Base-by-base conservation (phyloP, 345 rosid species). In the Carallia brachiata region DNA sequence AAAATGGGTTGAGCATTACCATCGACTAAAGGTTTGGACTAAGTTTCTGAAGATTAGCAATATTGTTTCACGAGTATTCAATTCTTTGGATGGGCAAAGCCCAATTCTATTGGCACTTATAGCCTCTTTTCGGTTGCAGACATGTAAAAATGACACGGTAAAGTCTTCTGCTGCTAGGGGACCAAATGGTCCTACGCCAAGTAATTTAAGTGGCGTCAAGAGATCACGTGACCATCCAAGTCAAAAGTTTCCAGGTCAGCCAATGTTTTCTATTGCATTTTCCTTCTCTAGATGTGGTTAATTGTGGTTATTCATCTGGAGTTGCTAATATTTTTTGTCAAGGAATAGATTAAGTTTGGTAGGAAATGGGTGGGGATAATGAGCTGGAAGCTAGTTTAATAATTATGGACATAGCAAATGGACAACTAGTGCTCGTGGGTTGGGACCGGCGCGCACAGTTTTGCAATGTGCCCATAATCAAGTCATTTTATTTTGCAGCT, bases 1-100 rank as follows among this genome's bases (percentile, higher is more conserved):
- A 70, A 89, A 75, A 61, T 88, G 97, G 97, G 88, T 92, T 62
- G 92, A 86, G 70, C 82, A 78, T 60, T 79, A 73, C 77, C 62
- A 74, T 74, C 77, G 31, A 62, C 75, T 90, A 30, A 94, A 88
- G 96, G 98, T 90, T 75, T 61, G 65, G 48, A 53, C 50, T 58
- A 44, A 40, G 70, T 13, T 65, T 58, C 65, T 36, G 68, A 15
- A 72, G 48, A 50, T 36, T 23, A 36, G 66, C 62, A 61, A 6
- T 40, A 56, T 48, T 48, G 1, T 58, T 60, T 12, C 69, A 53
- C 63, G 63, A 48, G 34, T 40, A 71, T 66, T 64, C 58, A 7
- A 53, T 63, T 57, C 60, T 9, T 39, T 61, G 66, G 69, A 54
- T 40, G 74, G 15, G 56, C 15, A 13, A 39, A 27, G 36, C 18